Base-by-base conservation (phyloP, 805 yeast genomes). In the Saccharomycopsis capsularis region DNA sequence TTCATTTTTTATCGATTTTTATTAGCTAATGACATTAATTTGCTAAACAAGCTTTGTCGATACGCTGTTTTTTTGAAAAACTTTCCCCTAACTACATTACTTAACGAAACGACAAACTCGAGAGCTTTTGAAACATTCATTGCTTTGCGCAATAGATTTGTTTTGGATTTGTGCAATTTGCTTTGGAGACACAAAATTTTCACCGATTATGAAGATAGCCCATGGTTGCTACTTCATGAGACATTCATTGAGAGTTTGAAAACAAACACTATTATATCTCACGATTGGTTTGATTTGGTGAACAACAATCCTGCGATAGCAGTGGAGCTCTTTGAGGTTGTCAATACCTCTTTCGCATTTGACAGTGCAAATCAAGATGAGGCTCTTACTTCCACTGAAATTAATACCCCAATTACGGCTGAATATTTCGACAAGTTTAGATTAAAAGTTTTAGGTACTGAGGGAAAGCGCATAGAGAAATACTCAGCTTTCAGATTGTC, bases 131-230 rank as follows among this genome's bases (percentile, higher is more conserved):
- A 19, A 11, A 21, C 4, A 9, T 18, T 35, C n/a, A 34, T 43
- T 6, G 30, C 22, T 15, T 7, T 35, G 9, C 22, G 46, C 15
- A 43, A 43, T 19, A 19, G 39, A 5, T 25, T 32, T 11, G 40
- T 43, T 6, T 35, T 43, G 40, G 46, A 43, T 19, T 4, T 25
- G n/a, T 43, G 46, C 18, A 43, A 43, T 25, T 13, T 24, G 3
- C 13, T 43, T n/a, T 43, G 46, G 46, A 15, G 46, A 13, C 15
- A 42, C 27, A 42, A 18, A 23, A 37, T 19, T 21, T 42, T 42
- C 30, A 21, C 27, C 16, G n/a, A 16, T 4, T 11, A 15, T 18
- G 24, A 24, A 5, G 42, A 24, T 40, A 24, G 7, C 16, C 15
- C 4, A 4, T 40, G 42, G 42, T n/a, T 40, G 15, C n/a, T n/a